Base-by-base conservation (phyloP, 768 basidiomycete genomes). In the Podaxis sp. region DNA sequence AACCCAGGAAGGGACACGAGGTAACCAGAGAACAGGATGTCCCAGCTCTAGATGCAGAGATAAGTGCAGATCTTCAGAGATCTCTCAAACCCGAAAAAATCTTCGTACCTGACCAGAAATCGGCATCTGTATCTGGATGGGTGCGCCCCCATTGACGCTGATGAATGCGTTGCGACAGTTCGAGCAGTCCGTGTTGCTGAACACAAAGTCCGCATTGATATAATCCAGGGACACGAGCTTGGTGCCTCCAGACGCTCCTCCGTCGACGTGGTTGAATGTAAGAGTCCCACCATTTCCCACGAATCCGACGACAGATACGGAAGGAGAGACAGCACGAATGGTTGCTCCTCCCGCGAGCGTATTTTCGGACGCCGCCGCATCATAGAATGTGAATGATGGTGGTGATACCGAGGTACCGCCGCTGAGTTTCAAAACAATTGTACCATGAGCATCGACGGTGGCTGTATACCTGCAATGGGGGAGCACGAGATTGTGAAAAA, bases 141-240 rank as follows among this genome's bases (percentile, higher is more conserved):
- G 70, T 6, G 74, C 60, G 6, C 78, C 80, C 15, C 78, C 80
- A 64, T 82, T 83, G 10, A 83, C 75, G 64, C 80, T 81, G 40
- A 82, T 72, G 48, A 78, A 77, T 10, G 77, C 77, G 51, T 81
- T 77, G 46, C 82, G 77, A 67, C 80, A 82, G 65, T 83, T 83
- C 5, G 82, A 81, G 70, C 81, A 82, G 8, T 67, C 80, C 0
- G 76, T 78, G 66, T 82, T 81, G 58, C 68, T 68, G 67, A 77
- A 78, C 8, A 73, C 73, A 37, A 76, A 73, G 51, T 82, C 82
- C 30, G 72, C 82, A 50, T 83, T 83, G 63, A 81, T 81, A 63
- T 81, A 83, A 67, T 81, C 80, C 41, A 82, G 68, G 11, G 80
- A 72, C 22, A 83, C 64, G 13, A 79, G 72, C 65, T 78, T 81